A percentile compares a stretch with the other conserved stretches of the same genome.
Evolutionary conservation across 495 filamentous ascomycete genomes (phyloP).

Genomic region (Hyphodiscus hymeniophilus): DNA sequence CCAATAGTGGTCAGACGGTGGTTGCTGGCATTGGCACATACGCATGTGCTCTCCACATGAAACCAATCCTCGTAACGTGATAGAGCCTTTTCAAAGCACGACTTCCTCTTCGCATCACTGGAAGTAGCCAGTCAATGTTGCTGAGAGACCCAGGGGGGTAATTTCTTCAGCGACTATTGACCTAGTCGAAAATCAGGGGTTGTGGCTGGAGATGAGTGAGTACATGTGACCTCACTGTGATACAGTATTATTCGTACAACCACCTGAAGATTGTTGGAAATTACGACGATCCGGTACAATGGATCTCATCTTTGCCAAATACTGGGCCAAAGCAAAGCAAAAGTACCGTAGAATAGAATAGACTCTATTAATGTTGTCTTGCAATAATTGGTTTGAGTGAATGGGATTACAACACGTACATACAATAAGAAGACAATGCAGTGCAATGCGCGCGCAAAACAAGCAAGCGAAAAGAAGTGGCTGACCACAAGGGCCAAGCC

Average conservation of each 20-base stretch:
- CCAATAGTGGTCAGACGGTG: constrained; percentile 5
- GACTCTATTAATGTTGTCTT: too few species aligned
- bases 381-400: too few species aligned
- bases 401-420: too few species aligned
- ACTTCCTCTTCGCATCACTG: background rate
- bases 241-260: constrained; percentile 14
- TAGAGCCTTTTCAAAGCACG: background rate
- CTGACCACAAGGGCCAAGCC: too few species aligned
- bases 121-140: background rate
- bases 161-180: background rate
- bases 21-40: background rate
- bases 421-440: too few species aligned
- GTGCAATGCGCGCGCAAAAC: too few species aligned
- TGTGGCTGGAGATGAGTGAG: too few species aligned
- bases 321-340: too few species aligned
- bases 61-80: background rate
- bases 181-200: background rate
- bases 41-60: background rate
- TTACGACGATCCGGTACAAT: background rate
- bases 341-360: too few species aligned
- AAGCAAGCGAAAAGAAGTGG: too few species aligned
- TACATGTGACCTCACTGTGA: constrained; percentile 8
- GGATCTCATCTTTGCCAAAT: constrained; percentile 2
- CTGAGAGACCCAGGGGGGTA: background rate
- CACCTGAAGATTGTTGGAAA: background rate